A percentile compares a stretch with the other conserved stretches of the same genome.
Conservation (phyloP, 805 yeast species). For the Pichia eremophila region DNA sequence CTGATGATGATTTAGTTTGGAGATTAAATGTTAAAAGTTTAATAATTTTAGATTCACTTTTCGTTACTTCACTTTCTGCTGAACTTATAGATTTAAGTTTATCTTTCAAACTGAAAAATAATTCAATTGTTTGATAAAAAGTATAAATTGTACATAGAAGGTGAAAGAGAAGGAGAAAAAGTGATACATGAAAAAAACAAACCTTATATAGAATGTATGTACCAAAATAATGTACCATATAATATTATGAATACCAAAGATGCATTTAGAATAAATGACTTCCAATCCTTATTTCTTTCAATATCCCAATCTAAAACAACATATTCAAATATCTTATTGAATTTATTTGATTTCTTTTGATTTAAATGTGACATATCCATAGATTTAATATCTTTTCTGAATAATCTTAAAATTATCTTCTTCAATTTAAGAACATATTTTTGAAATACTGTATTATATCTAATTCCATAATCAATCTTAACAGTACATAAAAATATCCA, state of each 20-base stretch:
- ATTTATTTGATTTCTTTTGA: slow-evolving; percentile 2
- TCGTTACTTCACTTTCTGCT: slow-evolving; percentile 3
- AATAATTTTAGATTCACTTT: slow-evolving; percentile 5
- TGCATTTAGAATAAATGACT: slow-evolving; percentile 10
- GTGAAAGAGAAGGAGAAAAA: no score
- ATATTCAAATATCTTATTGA: background rate
- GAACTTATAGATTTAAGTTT: slow-evolving; percentile 8
- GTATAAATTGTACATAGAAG: background rate
- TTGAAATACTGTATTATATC: slow-evolving; percentile 1
- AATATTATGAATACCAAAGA: background rate
- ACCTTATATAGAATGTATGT: slow-evolving; percentile 12
- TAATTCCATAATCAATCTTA: slow-evolving; percentile 6
- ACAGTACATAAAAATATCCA: slow-evolving; percentile 18
- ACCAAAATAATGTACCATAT: slow-evolving; percentile 11
- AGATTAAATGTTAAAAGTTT: slow-evolving; percentile 1
- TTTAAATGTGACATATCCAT: slow-evolving; percentile 4
- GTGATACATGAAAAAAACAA: background rate
- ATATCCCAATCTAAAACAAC: slow-evolving; percentile 18
- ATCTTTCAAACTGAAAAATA: background rate
- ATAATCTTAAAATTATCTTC: background rate
- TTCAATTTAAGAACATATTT: background rate
- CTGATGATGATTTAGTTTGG: background rate
- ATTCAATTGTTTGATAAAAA: slow-evolving; percentile 1
- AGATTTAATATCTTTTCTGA: slow-evolving; percentile 1
- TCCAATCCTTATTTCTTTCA: slow-evolving; percentile 8